phyloP scores from a whole-genome alignment of 306 rosid genomes.

The Spatholobus suberectus region DNA sequence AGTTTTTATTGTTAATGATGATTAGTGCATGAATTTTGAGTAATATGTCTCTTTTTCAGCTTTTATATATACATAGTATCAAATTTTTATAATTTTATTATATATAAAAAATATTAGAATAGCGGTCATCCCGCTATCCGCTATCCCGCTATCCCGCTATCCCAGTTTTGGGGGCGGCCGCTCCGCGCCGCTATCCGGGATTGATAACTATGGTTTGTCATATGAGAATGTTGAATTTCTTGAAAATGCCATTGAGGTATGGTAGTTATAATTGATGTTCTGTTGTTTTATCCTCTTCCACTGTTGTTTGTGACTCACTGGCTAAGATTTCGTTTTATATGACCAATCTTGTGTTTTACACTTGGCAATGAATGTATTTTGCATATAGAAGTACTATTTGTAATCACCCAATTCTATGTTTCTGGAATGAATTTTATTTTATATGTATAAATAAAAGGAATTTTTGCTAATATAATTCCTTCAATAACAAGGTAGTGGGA shows the following conservation, averaged over 20 bases:
- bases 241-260: not conserved
- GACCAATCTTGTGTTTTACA: not conserved
- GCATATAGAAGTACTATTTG: not conserved
- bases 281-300: not conserved
- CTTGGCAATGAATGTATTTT: not conserved
- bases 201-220: too few species aligned
- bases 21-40: too few species aligned
- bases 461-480: not conserved
- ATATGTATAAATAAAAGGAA: not conserved
- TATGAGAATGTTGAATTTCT: constrained; percentile 8
- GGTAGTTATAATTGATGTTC: not conserved
- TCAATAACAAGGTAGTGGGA: not conserved
- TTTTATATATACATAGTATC: too few species aligned
- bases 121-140: too few species aligned
- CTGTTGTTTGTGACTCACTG: not conserved
- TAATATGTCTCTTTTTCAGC: too few species aligned
- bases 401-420: not conserved
- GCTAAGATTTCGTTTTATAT: not conserved
- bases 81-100: too few species aligned
- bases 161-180: too few species aligned
- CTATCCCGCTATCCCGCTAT: too few species aligned
- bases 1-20: too few species aligned
- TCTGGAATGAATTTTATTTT: not conserved
- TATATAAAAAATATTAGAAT: too few species aligned
- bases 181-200: too few species aligned